These are phyloP conservation scores for Apophysomyces ossiformis DNA, from an alignment of 371 early-diverging fungal species.

Conservation along the genomic window DNA sequence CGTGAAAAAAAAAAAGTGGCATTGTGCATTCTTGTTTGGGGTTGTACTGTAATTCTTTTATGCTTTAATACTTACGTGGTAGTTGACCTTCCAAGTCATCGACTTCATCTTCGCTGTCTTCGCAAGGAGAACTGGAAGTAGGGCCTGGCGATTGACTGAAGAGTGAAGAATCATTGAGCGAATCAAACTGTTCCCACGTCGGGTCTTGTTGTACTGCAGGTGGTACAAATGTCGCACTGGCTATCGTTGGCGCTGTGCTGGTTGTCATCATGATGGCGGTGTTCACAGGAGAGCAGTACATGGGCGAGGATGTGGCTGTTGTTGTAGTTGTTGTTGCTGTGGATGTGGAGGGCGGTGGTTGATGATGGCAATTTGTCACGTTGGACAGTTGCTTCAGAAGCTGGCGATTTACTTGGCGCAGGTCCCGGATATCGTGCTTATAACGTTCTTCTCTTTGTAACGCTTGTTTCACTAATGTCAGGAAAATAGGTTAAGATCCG, in stretches of 20 bases:
- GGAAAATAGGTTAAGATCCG: constrained; percentile 5
- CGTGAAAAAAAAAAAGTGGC: neutral
- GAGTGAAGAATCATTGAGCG: neutral
- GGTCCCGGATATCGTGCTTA: constrained; percentile 36
- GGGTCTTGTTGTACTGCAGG: neutral
- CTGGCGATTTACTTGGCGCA: constrained; percentile 34
- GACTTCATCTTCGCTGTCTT: neutral
- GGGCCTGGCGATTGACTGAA: neutral
- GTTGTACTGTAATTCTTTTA: neutral
- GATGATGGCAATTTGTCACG: neutral
- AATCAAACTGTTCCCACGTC: neutral
- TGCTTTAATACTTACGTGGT: neutral
- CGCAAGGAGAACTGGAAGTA: constrained; percentile 1
- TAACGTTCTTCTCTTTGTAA: constrained; percentile 42
- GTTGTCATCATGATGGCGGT: neutral
- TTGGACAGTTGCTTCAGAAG: constrained; percentile 21
- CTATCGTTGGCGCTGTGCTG: neutral
- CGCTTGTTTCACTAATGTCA: constrained; percentile 26
- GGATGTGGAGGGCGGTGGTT: neutral
- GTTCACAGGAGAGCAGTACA: neutral
- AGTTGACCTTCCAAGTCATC: neutral
- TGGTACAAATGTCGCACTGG: constrained; percentile 3
- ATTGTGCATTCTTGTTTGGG: neutral
- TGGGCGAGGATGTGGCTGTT: neutral
- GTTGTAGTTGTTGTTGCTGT: too few species aligned